Evolutionary conservation across 768 basidiomycete genomes (phyloP).

Genomic region (Lactarius psammicola): DNA sequence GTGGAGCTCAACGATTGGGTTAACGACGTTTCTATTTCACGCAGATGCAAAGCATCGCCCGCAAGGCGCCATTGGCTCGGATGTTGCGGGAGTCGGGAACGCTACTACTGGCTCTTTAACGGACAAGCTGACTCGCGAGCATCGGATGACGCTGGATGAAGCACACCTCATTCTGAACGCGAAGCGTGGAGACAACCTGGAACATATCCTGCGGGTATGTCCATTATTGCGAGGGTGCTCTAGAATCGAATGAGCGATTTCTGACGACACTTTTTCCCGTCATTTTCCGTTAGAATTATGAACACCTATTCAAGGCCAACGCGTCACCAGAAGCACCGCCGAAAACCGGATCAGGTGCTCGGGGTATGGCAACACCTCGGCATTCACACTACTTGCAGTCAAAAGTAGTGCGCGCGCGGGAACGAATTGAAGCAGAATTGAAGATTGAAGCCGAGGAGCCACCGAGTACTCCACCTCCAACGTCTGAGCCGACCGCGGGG

Average conservation of each 20-base stretch:
- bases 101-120: slow-evolving; percentile 73
- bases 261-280: neutral
- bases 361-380: slow-evolving; percentile 42
- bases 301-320: slow-evolving; percentile 91
- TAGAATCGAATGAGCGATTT: neutral
- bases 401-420: slow-evolving; percentile 92
- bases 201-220: slow-evolving; percentile 70
- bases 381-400: slow-evolving; percentile 94
- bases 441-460: slow-evolving; percentile 35
- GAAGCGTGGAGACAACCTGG: slow-evolving; percentile 68
- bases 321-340: slow-evolving; percentile 58
- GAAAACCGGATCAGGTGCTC: slow-evolving; percentile 43
- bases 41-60: slow-evolving; percentile 84
- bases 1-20: neutral
- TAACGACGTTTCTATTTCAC: neutral
- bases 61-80: slow-evolving; percentile 62
- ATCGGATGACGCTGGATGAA: slow-evolving; percentile 94
- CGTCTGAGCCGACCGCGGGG: neutral
- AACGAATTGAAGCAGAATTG: slow-evolving; percentile 91
- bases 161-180: slow-evolving; percentile 89
- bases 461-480: slow-evolving; percentile 19
- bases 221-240: neutral
- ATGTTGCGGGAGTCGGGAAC: slow-evolving; percentile 69
- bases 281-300: slow-evolving; percentile 70
- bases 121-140: slow-evolving; percentile 78